Base-by-base conservation (phyloP, 2,329 filamentous ascomycete genomes). In the Phialemonium atrogriseum region DNA sequence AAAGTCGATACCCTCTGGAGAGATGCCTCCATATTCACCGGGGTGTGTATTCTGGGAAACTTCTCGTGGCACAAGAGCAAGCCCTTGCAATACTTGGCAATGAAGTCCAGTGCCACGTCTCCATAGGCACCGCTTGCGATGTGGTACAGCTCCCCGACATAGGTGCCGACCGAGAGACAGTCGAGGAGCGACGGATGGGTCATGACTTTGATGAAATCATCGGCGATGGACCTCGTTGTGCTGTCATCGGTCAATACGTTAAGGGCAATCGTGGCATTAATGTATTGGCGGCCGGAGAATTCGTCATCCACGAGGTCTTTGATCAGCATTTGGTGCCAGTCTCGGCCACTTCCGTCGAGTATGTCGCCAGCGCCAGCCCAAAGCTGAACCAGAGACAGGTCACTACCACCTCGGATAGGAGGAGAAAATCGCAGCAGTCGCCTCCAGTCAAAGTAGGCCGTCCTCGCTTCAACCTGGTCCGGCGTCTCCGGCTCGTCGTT, bases 141-240 rank as follows among this genome's bases (percentile, higher is more conserved):
- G 32, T 55, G 57, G 35, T 50, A 58, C 14, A 62, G 45, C 0
- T 35, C 37, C 3, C 54, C 52, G 1, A 59, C 50, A 18, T 57
- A 47, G 26, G 51, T 46, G 26, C 60, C 60, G 11, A 63, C 42
- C 0, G 60, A 50, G 9, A 53, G 46, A 9, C 52, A 62, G 23
- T 55, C 50, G 6, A 52, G 36, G 8, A 62, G 46, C 4, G 44
- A 42, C 4, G 42, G 35, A 14, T 62, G 55, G 3, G 53, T 57
- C 15, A 61, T 38, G 10, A 56, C 23, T 5, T 44, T 29, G 21
- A 62, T 56, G 6, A 61, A 41, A 0, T 55, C 53, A 24, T 41
- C 39, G 15, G 56, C 23, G 19, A 24, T 7, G 14, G 9, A 4
- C 17, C 12, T 10, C 21, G 12, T 34, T 13, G 5, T 13, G 15